Conservation (phyloP, 106 monocot genomes). For the Narthecium ossifragum region DNA sequence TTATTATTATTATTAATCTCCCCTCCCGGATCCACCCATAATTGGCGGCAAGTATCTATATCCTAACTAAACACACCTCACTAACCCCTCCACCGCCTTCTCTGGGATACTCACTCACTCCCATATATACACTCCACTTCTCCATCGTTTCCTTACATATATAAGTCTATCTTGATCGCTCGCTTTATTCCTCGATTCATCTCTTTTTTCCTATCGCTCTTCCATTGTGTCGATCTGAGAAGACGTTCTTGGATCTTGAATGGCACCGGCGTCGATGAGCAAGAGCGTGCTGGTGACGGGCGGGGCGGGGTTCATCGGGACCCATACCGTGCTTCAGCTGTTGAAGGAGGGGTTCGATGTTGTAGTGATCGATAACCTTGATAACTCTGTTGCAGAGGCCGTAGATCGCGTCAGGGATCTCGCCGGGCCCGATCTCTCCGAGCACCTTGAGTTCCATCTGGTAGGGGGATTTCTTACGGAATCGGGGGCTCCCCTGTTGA, state of each 20-base stretch:
- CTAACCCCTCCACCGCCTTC: too few species aligned
- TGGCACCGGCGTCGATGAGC: slow-evolving; percentile 1
- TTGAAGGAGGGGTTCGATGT: slow-evolving; percentile 58
- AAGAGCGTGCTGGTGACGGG: slow-evolving; percentile 59
- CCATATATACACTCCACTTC: too few species aligned
- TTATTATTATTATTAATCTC: too few species aligned
- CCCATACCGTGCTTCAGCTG: slow-evolving; percentile 73
- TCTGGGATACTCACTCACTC: too few species aligned
- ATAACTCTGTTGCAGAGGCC: slow-evolving; percentile 56
- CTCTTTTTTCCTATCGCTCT: too few species aligned
- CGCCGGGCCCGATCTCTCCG: slow-evolving; percentile 41
- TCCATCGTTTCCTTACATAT: too few species aligned
- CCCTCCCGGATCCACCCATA: too few species aligned
- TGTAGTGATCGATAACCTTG: slow-evolving; percentile 58
- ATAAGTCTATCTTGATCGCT: too few species aligned
- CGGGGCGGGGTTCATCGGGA: slow-evolving; percentile 84
- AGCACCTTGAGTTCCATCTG: slow-evolving; percentile 44
- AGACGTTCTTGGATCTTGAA: too few species aligned
- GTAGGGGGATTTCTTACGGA: slow-evolving; percentile 12
- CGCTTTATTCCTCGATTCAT: background rate
- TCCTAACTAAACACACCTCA: too few species aligned
- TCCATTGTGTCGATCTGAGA: too few species aligned
- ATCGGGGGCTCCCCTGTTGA: background rate
- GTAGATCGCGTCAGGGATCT: slow-evolving; percentile 47
- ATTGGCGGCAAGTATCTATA: too few species aligned